phyloP scores from a whole-genome alignment of 805 yeast species.

The Kodamaea fukazawae region DNA sequence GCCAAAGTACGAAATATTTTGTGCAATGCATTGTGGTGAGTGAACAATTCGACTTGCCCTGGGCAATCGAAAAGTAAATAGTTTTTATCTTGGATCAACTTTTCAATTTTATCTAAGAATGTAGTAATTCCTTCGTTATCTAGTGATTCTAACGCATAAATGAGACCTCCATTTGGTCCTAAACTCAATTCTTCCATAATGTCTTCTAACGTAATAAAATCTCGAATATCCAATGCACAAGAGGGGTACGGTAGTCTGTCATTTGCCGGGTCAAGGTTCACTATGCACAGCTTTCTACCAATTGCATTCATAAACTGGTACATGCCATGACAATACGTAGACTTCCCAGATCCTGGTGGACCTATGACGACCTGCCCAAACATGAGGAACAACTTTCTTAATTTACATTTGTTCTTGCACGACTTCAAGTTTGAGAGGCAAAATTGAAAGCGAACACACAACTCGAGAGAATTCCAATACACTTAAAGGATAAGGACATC shows the following conservation, averaged over 20 bases:
- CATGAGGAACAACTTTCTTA: slow-evolving; percentile 19
- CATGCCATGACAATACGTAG: slow-evolving; percentile 92
- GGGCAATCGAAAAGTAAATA: slow-evolving; percentile 87
- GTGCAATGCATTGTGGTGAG: slow-evolving; percentile 77
- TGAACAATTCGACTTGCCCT: slow-evolving; percentile 93
- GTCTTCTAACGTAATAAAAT: slow-evolving; percentile 71
- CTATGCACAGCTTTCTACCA: slow-evolving; percentile 81
- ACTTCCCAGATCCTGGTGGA: slow-evolving; percentile 97
- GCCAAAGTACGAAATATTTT: slow-evolving; percentile 60
- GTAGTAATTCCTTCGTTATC: slow-evolving; percentile 44
- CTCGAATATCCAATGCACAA: slow-evolving; percentile 75
- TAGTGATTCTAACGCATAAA: slow-evolving; percentile 72
- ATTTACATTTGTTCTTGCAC: slow-evolving; percentile 1
- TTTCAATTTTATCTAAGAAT: slow-evolving; percentile 54
- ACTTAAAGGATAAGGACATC: too few species aligned
- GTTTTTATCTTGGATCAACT: slow-evolving; percentile 50
- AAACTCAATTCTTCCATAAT: slow-evolving; percentile 67
- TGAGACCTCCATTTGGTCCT: slow-evolving; percentile 90
- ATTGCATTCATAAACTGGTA: slow-evolving; percentile 89
- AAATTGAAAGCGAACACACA: slow-evolving; percentile 4
- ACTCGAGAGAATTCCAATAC: neutral
- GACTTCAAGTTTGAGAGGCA: slow-evolving; percentile 10
- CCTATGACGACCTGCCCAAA: slow-evolving; percentile 95
- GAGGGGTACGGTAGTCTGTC: slow-evolving; percentile 63
- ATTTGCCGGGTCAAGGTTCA: slow-evolving; percentile 93